These are phyloP conservation scores for Heliosperma pusillum DNA, from an alignment of 148 eudicot species.

Conservation along the genomic window DNA sequence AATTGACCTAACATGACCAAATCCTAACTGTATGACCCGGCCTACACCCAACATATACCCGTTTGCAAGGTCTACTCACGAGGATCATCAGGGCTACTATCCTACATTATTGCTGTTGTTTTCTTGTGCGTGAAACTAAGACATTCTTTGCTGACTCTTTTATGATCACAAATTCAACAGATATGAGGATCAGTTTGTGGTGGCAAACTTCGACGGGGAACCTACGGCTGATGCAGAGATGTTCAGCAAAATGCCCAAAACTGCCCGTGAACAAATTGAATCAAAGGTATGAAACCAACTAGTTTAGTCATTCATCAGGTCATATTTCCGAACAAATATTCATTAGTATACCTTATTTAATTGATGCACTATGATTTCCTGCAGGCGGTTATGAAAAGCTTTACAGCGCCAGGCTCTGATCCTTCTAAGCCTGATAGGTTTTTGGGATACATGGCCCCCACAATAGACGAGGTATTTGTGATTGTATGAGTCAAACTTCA, in stretches of 20 bases:
- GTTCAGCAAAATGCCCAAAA: slow-evolving; percentile 57
- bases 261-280: slow-evolving; percentile 65
- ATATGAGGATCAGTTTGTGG: slow-evolving; percentile 61
- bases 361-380: slow-evolving; percentile 6
- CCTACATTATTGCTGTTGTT: background rate
- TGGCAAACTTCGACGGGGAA: slow-evolving; percentile 78
- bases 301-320: background rate
- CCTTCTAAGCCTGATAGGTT: slow-evolving; percentile 66
- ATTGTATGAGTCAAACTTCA: background rate
- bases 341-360: background rate
- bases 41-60: background rate
- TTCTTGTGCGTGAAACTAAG: background rate
- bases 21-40: too few relatives aligned
- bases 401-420: slow-evolving; percentile 52
- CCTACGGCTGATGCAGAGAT: slow-evolving; percentile 88
- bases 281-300: slow-evolving; percentile 42
- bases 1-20: too few relatives aligned
- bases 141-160: slow-evolving; percentile 13
- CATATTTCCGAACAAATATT: background rate
- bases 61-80: background rate
- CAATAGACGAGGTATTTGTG: slow-evolving; percentile 62
- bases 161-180: slow-evolving; percentile 39
- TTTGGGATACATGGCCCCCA: slow-evolving; percentile 90
- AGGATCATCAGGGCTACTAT: background rate
- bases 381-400: slow-evolving; percentile 96